Evolutionary conservation across 1,284 basidiomycete species (phyloP).

Genomic region (Irpex lacteus): DNA sequence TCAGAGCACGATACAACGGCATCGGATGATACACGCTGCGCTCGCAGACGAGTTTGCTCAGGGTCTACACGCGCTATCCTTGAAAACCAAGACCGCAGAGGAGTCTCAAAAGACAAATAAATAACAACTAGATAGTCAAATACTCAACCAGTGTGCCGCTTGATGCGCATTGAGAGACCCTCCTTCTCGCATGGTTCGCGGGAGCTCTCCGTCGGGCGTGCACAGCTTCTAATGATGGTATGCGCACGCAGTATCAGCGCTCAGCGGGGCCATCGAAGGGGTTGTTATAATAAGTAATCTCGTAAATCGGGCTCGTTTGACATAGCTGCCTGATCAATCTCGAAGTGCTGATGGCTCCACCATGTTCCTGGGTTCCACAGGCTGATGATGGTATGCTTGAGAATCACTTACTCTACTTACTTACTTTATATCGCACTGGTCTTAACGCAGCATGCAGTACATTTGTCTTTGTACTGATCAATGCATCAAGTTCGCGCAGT

Average conservation of each 20-base stretch:
- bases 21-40: slow-evolving; percentile 70
- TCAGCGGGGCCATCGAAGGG: not conserved
- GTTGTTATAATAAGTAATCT: not conserved
- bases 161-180: too few species aligned
- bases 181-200: not conserved
- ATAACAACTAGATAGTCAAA: too few species aligned
- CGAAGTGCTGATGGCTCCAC: not conserved
- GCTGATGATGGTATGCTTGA: not conserved
- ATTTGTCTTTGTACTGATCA: not conserved
- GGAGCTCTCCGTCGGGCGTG: not conserved
- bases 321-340: not conserved
- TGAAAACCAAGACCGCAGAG: slow-evolving; percentile 66
- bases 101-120: slow-evolving; percentile 35
- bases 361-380: not conserved
- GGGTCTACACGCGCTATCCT: slow-evolving; percentile 74
- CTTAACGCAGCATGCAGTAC: not conserved
- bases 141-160: too few species aligned
- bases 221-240: not conserved
- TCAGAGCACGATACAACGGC: slow-evolving; percentile 73
- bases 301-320: not conserved
- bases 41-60: slow-evolving; percentile 65
- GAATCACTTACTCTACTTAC: not conserved
- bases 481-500: not conserved
- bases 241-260: not conserved
- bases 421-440: not conserved